Evolutionary conservation across 179 eudicot species (phyloP).

Genomic region (Spinacia oleracea): DNA sequence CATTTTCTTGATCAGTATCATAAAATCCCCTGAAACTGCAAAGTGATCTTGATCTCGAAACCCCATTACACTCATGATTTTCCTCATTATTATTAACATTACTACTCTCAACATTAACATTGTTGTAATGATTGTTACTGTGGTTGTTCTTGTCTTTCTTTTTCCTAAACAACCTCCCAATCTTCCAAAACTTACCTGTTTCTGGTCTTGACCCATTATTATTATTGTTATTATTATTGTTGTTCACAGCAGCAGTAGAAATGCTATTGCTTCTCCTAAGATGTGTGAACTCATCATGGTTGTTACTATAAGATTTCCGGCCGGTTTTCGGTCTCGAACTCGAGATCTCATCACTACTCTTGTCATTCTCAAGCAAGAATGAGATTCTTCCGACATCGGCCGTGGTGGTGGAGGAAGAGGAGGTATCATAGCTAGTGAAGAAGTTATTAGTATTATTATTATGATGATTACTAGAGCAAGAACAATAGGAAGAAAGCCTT

Average conservation of each 20-base stretch:
- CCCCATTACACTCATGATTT: conserved; percentile 47
- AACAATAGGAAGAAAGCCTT: conserved; percentile 38
- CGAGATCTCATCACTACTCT: conserved; percentile 4
- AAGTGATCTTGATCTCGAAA: conserved; percentile 74
- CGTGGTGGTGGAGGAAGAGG: conserved; percentile 3
- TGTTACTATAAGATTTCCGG: conserved; percentile 9
- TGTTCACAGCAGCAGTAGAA: conserved; percentile 34
- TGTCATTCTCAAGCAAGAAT: conserved; percentile 64
- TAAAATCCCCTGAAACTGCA: conserved; percentile 56
- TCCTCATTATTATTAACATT: conserved; percentile 41
- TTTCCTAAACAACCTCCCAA: conserved; percentile 67
- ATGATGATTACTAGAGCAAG: conserved; percentile 53
- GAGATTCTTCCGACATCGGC: conserved; percentile 64
- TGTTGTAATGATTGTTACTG: background rate
- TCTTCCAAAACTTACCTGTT: conserved; percentile 53
- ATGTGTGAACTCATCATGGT: conserved; percentile 20
- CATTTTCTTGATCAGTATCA: conserved; percentile 40
- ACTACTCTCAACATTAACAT: background rate
- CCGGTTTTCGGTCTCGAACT: conserved; percentile 18
- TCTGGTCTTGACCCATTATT: conserved; percentile 15
- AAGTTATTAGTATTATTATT: background rate
- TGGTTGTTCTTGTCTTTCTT: conserved; percentile 38
- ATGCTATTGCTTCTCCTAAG: conserved; percentile 65
- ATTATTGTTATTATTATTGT: conserved; percentile 13
- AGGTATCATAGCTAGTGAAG: conserved; percentile 29